Conservation (phyloP, 305 asterid genomes). For the Rubia balearica region DNA sequence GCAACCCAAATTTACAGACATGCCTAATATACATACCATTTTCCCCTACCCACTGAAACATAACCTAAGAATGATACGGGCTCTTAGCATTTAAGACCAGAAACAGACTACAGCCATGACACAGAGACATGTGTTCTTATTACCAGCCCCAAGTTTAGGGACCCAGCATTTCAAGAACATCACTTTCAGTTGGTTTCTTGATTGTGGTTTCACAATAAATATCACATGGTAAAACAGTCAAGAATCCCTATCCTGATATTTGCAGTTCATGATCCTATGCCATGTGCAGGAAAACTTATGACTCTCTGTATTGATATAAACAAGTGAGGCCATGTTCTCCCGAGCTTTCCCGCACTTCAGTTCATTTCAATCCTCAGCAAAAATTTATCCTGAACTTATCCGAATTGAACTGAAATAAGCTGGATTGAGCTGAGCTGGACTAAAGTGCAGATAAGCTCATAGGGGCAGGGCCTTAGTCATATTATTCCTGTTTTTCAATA, state of each 20-base stretch:
- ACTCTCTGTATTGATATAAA: background rate
- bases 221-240: conserved; percentile 15
- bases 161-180: conserved; percentile 1
- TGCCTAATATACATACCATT: background rate
- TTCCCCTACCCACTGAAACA: background rate
- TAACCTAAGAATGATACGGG: background rate
- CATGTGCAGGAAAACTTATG: background rate
- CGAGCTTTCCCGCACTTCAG: no score
- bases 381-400: no score
- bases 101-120: background rate
- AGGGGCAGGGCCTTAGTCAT: no score
- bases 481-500: no score
- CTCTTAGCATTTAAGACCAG: background rate
- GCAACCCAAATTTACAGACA: conserved; percentile 5
- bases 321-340: background rate
- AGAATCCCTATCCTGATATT: conserved; percentile 9
- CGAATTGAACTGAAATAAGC: no score
- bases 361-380: no score
- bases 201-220: conserved; percentile 9
- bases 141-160: background rate
- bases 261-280: conserved; percentile 6
- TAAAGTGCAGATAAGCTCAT: no score
- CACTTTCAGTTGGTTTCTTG: conserved; percentile 5
- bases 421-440: no score
- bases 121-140: background rate